These are phyloP conservation scores for Trebouxia gelatinosa DNA, from an alignment of 163 green algal genomes.

Conservation along the genomic window DNA sequence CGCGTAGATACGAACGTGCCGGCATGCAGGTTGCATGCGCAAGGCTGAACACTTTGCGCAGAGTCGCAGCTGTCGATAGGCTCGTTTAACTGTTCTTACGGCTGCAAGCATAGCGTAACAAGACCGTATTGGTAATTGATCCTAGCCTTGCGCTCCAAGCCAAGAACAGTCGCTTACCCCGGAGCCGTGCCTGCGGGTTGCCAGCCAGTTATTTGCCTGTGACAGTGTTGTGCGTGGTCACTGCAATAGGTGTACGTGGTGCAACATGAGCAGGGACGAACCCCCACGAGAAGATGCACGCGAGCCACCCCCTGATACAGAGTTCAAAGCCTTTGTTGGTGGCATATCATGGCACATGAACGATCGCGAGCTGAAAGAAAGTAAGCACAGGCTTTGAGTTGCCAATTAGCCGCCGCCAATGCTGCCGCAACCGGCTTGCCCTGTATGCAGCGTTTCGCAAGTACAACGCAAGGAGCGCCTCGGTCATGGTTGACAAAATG, in stretches of 20 bases:
- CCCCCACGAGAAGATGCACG: neutral
- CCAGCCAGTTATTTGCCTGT: neutral
- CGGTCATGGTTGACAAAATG: conserved; percentile 72
- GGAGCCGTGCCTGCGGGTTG: neutral
- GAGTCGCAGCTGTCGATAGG: neutral
- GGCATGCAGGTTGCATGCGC: neutral
- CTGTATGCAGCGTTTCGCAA: conserved; percentile 56
- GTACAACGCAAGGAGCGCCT: conserved; percentile 38
- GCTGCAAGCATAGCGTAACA: neutral
- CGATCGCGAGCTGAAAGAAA: conserved; percentile 63
- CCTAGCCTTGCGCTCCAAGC: too few species aligned
- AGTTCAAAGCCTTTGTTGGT: conserved; percentile 81
- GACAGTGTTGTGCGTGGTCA: neutral
- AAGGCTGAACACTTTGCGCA: neutral
- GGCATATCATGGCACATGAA: conserved; percentile 80
- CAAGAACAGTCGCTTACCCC: neutral
- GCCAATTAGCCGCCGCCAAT: neutral
- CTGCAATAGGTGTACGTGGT: neutral
- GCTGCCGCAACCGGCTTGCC: neutral
- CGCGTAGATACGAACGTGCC: neutral
- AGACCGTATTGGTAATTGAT: neutral
- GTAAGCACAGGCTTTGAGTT: conserved; percentile 44
- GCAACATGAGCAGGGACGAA: conserved; percentile 1
- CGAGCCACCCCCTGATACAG: neutral
- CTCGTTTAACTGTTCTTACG: neutral